Conservation (phyloP, 495 filamentous ascomycete genomes). For the Penicillium ucsense region DNA sequence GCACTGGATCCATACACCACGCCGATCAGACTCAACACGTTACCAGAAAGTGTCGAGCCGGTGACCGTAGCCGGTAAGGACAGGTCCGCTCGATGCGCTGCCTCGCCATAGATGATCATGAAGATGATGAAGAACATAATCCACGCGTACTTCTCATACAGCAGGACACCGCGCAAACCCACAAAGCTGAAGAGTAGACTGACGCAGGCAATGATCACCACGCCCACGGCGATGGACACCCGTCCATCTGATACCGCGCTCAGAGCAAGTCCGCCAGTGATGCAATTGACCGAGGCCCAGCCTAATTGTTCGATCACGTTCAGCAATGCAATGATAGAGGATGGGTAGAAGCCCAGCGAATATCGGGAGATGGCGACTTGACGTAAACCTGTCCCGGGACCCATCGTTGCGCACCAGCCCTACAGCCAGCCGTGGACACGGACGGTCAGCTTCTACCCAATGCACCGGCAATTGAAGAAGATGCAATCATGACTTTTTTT, state of each 20-base stretch:
- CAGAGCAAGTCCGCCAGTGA: conserved; percentile 30
- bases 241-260: conserved; percentile 25
- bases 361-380: conserved; percentile 59
- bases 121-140: conserved; percentile 47
- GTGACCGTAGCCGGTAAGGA: conserved; percentile 23
- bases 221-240: conserved; percentile 29
- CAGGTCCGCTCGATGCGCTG: conserved; percentile 37
- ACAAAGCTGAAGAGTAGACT: conserved; percentile 49
- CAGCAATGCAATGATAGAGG: conserved; percentile 19
- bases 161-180: conserved; percentile 46
- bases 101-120: conserved; percentile 46
- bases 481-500: neutral
- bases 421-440: conserved; percentile 1
- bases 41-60: conserved; percentile 33
- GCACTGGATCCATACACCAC: conserved; percentile 50
- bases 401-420: conserved; percentile 42
- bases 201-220: conserved; percentile 41
- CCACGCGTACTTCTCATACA: conserved; percentile 56
- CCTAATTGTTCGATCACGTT: conserved; percentile 26
- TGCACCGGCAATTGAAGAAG: neutral
- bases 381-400: conserved; percentile 74
- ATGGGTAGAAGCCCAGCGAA: conserved; percentile 25
- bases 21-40: conserved; percentile 41
- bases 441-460: neutral
- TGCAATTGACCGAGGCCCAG: conserved; percentile 28